Evolutionary conservation across 306 rosid species (phyloP).

Genomic region (Corylus heterophylla): DNA sequence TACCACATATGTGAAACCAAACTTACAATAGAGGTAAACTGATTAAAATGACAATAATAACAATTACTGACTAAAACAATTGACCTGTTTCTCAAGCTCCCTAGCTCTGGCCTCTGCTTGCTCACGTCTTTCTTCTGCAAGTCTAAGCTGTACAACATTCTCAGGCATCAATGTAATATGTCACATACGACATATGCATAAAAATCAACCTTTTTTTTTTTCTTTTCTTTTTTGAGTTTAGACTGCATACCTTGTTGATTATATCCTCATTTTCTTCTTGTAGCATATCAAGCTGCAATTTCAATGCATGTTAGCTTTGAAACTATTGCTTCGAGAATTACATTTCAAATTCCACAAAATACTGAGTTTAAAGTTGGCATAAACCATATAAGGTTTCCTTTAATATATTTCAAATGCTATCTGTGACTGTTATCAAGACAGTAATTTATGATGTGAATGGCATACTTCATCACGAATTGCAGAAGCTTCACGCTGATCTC

Average conservation of each 20-base stretch:
- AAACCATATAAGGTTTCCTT: slow-evolving; percentile 23
- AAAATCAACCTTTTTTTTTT: not conserved
- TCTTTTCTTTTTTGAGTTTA: not conserved
- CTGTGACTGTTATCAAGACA: slow-evolving; percentile 7
- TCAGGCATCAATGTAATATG: slow-evolving; percentile 26
- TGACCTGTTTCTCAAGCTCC: slow-evolving; percentile 94
- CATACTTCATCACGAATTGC: slow-evolving; percentile 96
- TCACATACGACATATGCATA: slow-evolving; percentile 20
- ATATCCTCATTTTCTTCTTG: slow-evolving; percentile 74
- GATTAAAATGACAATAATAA: not conserved
- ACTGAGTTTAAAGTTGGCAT: slow-evolving; percentile 23
- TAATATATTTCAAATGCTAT: slow-evolving; percentile 19
- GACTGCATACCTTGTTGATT: slow-evolving; percentile 64
- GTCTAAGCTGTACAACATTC: slow-evolving; percentile 65
- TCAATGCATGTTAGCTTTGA: slow-evolving; percentile 33
- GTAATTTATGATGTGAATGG: slow-evolving; percentile 22
- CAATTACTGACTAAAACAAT: not conserved
- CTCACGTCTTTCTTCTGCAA: slow-evolving; percentile 73
- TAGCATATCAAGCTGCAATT: slow-evolving; percentile 94
- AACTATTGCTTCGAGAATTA: slow-evolving; percentile 15
- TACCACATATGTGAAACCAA: not conserved
- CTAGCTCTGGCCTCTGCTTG: slow-evolving; percentile 89
- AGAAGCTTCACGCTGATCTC: slow-evolving; percentile 87
- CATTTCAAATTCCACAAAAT: slow-evolving; percentile 16
- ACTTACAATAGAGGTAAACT: not conserved